Percentiles rank a stretch among this genome's conserved stretches.
Evolutionary conservation across 2,329 filamentous ascomycete genomes (phyloP).

Genomic region (Volutella citrinella): DNA sequence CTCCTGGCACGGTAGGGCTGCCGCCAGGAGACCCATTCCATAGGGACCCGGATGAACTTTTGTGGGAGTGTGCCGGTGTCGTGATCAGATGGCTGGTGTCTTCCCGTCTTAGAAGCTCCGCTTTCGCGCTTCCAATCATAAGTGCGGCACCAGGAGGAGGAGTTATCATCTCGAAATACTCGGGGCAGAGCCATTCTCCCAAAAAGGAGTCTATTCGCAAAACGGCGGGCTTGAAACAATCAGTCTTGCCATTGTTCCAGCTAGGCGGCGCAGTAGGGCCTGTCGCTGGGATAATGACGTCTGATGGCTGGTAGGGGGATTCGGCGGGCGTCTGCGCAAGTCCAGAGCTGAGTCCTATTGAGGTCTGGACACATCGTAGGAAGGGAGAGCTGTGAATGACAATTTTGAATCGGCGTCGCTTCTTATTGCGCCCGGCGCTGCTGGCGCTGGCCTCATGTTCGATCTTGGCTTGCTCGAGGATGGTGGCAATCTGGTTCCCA

Average conservation of each 20-base stretch:
- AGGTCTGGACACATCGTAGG: constrained; percentile 87
- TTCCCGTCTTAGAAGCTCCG: constrained; percentile 74
- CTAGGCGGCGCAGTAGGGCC: too few species aligned
- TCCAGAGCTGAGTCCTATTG: constrained; percentile 81
- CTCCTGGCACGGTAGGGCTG: constrained; percentile 20
- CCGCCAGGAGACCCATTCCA: constrained; percentile 32
- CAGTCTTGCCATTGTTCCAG: constrained; percentile 19
- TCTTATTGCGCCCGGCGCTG: constrained; percentile 17
- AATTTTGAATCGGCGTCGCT: constrained; percentile 67
- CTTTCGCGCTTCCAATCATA: constrained; percentile 88
- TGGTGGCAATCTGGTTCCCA: constrained; percentile 77
- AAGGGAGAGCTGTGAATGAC: constrained; percentile 94
- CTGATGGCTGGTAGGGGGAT: constrained; percentile 30
- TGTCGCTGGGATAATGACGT: constrained; percentile 33
- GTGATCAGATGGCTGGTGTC: constrained; percentile 55
- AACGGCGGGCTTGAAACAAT: constrained; percentile 52
- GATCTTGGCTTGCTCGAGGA: constrained; percentile 55
- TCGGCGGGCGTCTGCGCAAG: constrained; percentile 57
- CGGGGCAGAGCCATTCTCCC: constrained; percentile 90
- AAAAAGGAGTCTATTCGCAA: constrained; percentile 88
- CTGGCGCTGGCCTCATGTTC: constrained; percentile 35
- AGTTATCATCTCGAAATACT: constrained; percentile 91
- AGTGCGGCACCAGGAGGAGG: constrained; percentile 81
- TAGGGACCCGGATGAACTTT: constrained; percentile 25
- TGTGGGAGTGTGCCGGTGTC: constrained; percentile 17